Evolutionary conservation across 202 grass and related monocot genomes (phyloP).

Genomic region (Brachypodium distachyon): DNA sequence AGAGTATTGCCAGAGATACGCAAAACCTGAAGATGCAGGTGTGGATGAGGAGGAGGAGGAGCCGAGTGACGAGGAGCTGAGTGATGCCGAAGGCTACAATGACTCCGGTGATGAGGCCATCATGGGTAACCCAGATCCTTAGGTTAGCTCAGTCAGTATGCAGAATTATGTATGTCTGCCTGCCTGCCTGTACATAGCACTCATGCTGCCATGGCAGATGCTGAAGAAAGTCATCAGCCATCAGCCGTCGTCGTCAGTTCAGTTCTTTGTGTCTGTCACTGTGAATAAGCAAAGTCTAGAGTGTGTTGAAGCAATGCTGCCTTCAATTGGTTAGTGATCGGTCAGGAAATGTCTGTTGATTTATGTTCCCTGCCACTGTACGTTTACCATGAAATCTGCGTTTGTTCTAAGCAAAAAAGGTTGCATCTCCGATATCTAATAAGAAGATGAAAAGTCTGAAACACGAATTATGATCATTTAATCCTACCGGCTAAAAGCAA

Average conservation of each 20-base stretch:
- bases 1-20: constrained; percentile 51
- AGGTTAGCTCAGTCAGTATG: neutral
- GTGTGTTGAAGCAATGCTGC: neutral
- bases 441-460: no score
- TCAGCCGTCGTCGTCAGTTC: neutral
- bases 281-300: neutral
- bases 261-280: neutral
- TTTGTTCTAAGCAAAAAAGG: no score
- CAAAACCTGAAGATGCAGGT: constrained; percentile 37
- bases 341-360: no score
- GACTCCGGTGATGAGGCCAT: constrained; percentile 33
- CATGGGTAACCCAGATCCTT: constrained; percentile 30
- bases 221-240: constrained; percentile 20
- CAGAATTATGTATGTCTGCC: neutral
- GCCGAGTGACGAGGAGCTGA: constrained; percentile 46
- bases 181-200: constrained; percentile 1
- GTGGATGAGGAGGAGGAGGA: constrained; percentile 11
- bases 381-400: no score
- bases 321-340: neutral
- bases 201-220: constrained; percentile 5
- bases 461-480: no score
- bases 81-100: constrained; percentile 18
- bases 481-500: no score
- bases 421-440: no score
- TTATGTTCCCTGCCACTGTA: no score